These are phyloP conservation scores for Alternaria solani DNA, from an alignment of 2,329 filamentous ascomycete genomes.

Conservation along the genomic window DNA sequence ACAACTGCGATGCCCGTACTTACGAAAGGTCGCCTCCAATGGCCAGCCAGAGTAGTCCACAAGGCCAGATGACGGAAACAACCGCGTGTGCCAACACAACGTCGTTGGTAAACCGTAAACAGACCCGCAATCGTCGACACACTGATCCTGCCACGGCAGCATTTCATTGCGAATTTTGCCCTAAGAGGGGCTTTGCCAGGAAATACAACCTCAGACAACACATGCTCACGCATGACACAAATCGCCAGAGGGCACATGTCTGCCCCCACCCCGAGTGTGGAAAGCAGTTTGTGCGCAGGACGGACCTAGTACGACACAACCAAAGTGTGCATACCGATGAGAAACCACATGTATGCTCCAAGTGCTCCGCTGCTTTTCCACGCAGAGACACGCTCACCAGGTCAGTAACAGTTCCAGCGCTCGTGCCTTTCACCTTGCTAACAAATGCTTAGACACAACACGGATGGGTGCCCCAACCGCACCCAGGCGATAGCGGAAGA, in stretches of 20 bases:
- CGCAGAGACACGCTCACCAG: constrained; percentile 84
- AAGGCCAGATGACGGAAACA: constrained; percentile 5
- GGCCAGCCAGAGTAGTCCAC: constrained; percentile 23
- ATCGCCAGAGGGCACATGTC: constrained; percentile 72
- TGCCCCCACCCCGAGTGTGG: constrained; percentile 72
- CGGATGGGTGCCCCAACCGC: constrained; percentile 76
- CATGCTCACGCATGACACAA: constrained; percentile 81
- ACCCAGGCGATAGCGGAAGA: constrained; percentile 14
- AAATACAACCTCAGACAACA: constrained; percentile 89
- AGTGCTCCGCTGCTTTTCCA: constrained; percentile 76
- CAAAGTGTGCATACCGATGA: constrained; percentile 75
- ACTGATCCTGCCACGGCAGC: constrained; percentile 51
- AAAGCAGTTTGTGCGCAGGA: constrained; percentile 82
- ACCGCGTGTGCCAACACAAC: constrained; percentile 7
- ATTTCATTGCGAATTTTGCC: constrained; percentile 73
- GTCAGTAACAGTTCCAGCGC: constrained; percentile 57
- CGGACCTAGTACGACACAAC: constrained; percentile 72
- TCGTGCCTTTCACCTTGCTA: constrained; percentile 18
- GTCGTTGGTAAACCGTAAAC: constrained; percentile 11
- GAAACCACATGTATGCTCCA: constrained; percentile 73
- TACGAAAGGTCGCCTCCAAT: constrained; percentile 24
- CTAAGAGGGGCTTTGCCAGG: constrained; percentile 77
- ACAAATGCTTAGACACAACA: constrained; percentile 69
- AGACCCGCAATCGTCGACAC: constrained; percentile 25
- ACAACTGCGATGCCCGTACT: constrained; percentile 20